Conservation (phyloP, 805 yeast species). For the Limtongia smithiae region DNA sequence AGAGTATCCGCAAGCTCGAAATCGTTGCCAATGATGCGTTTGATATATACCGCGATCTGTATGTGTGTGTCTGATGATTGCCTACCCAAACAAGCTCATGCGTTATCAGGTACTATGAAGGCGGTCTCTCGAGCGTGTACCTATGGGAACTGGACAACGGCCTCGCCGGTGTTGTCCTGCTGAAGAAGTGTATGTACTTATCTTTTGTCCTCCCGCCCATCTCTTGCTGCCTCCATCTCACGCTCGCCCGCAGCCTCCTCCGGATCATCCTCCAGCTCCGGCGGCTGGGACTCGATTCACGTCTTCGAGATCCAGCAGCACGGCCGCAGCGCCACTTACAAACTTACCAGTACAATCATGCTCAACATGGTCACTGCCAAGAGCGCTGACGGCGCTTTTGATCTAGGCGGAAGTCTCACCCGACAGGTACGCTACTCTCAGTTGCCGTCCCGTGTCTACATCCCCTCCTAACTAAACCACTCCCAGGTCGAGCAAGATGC, state of each 20-base stretch:
- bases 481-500: constrained; percentile 49
- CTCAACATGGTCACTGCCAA: constrained; percentile 53
- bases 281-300: constrained; percentile 91
- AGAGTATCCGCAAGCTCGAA: constrained; percentile 67
- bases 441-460: no score
- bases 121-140: constrained; percentile 85
- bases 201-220: neutral
- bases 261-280: constrained; percentile 31
- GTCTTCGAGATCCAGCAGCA: constrained; percentile 67
- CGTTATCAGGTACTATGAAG: constrained; percentile 68
- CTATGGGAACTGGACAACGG: constrained; percentile 83
- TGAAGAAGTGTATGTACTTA: constrained; percentile 54
- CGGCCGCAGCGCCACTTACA: constrained; percentile 48
- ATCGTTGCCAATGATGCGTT: constrained; percentile 81
- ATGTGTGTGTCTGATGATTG: constrained; percentile 7
- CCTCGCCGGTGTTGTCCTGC: constrained; percentile 87
- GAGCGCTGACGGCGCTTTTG: constrained; percentile 41
- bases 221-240: neutral
- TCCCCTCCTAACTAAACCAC: no score
- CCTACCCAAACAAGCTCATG: neutral
- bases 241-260: neutral
- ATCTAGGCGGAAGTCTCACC: constrained; percentile 77
- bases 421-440: constrained; percentile 60
- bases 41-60: constrained; percentile 82
- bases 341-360: constrained; percentile 82